Base-by-base conservation (phyloP, 345 rosid genomes). In the Brassica juncea region DNA sequence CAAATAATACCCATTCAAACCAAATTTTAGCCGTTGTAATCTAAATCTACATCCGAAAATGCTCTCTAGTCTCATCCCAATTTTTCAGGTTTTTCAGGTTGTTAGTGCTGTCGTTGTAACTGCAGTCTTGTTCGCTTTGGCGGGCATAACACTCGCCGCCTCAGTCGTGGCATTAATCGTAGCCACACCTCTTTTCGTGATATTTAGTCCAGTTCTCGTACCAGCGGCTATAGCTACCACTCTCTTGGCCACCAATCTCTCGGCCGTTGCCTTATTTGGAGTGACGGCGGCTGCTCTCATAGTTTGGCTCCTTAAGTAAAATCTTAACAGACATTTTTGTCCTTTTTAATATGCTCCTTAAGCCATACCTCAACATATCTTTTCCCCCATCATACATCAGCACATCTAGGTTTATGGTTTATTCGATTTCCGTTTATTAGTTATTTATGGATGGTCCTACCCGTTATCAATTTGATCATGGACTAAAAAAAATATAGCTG, bases 191-290 rank as follows among this genome's bases (percentile, higher is more conserved):
- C 77, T 92, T 59, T 78, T 92, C 52, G 83, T 94, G 73, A 85
- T 92, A 19, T 90, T 87, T 88, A 94, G 97, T 74, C 98, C 97
- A 0, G 88, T 94, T 54, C 85, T 94, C 16, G 86, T 94, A 77
- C 98, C 97, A 5, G 93, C 94, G 2, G 82, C 89, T 14, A 81
- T 90, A 74, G 70, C 89, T 0, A 79, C 80, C 15, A 77, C 85
- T 15, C 71, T 88, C 49, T 4, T 88, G 47, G 73, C 66, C 35
- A 76, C 79, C 61, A 90, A 90, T n/a, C 77, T 90, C 84, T 11
- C 84, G 30, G 82, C 87, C 10, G 77, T 89, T 0, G 92, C 89
- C 3, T 82, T 88, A 15, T 84, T 93, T 15, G 85, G 88, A 2
- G 67, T 88, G 8, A 89, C 91, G 0, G 91, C 97, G 0, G 21